Percentiles rank a stretch among this genome's conserved stretches.
phyloP scores from a whole-genome alignment of 257 asterid species.

The Salvia rosmarinus region DNA sequence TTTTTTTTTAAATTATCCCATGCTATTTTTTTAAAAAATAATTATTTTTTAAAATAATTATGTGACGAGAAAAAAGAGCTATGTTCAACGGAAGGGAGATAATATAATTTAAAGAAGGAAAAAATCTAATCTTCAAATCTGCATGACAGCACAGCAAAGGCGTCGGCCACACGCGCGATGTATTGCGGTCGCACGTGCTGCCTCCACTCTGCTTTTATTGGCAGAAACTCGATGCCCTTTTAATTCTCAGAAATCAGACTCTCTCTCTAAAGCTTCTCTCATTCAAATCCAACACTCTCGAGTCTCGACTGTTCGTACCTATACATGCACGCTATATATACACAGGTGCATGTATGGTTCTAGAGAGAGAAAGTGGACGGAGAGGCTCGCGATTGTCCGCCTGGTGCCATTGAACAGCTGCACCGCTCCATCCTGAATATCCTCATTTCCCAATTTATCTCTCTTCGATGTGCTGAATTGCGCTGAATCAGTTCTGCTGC shows the following conservation, averaged over 20 bases:
- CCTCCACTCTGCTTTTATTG: conserved; percentile 36
- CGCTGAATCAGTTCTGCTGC: conserved; percentile 35
- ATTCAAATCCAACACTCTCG: conserved; percentile 26
- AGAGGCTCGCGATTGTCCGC: not conserved
- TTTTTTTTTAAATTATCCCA: no score
- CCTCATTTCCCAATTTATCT: conserved; percentile 3
- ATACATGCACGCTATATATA: conserved; percentile 26
- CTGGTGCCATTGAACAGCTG: conserved; percentile 38
- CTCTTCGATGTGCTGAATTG: conserved; percentile 29
- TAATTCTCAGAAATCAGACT: conserved; percentile 23
- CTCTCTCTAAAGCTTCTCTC: conserved; percentile 26
- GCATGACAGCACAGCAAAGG: conserved; percentile 13
- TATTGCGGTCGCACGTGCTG: conserved; percentile 45
- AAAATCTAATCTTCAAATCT: conserved; percentile 10
- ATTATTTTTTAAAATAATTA: no score
- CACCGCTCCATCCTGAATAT: conserved; percentile 36
- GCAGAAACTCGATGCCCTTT: conserved; percentile 28
- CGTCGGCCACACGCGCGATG: conserved; percentile 47
- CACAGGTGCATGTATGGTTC: conserved; percentile 6
- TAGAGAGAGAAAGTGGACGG: conserved; percentile 35
- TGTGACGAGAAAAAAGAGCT: no score
- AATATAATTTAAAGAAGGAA: not conserved
- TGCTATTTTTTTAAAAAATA: no score
- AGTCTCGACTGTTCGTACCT: not conserved
- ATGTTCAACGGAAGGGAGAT: no score